Evolutionary conservation across 108 stramenopile genomes (phyloP), one percentile per base, ranked within the genome.

Genomic region (Asterionellopsis glacialis): DNA sequence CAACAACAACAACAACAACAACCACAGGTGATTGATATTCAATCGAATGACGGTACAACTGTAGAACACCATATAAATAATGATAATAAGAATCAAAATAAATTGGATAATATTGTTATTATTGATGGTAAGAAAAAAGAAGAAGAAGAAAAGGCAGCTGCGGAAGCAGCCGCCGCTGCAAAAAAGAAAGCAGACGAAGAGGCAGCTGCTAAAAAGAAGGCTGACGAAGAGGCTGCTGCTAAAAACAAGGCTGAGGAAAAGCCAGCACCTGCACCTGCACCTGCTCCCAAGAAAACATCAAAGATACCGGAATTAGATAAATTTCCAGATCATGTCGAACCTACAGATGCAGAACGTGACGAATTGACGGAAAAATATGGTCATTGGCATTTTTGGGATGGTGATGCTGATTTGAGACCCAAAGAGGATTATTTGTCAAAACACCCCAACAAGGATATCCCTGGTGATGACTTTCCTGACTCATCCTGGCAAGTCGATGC

Each of bases 401-500:
- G 91, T 48, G 76, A 80, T 10, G 82, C 82, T 54, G 85, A 88
- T 2, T 58, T 63, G 25, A 68, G 91, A 21, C 91, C 91, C 22
- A 54, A 47, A 16, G 72, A 75, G 39, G 82, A 87, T 45, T 89
- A 79, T 51, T 45, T 73, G 39, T 68, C 69, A 10, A 54, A 65
- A 1, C 81, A 61, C 59, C 68, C 73, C 23, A 80, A 84, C 60
- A 57, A 78, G 6, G 91, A 93, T 51, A 61, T 87, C 45, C 73
- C 74, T n/a, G 82, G 64, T 14, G 80, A 81, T 4, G 73, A 83
- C 5, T 87, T 93, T 57, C 86, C 91, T 0, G 70, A 77, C 21
- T 69, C 83, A 54, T 79, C 84, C 15, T 93, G 91, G 91, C 91
- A 93, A 67, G 80, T 67, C 11, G 91, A 93, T 77, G 85, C 88